phyloP scores from a whole-genome alignment of 176 grass and related monocot species.

The Themeda triandra region DNA sequence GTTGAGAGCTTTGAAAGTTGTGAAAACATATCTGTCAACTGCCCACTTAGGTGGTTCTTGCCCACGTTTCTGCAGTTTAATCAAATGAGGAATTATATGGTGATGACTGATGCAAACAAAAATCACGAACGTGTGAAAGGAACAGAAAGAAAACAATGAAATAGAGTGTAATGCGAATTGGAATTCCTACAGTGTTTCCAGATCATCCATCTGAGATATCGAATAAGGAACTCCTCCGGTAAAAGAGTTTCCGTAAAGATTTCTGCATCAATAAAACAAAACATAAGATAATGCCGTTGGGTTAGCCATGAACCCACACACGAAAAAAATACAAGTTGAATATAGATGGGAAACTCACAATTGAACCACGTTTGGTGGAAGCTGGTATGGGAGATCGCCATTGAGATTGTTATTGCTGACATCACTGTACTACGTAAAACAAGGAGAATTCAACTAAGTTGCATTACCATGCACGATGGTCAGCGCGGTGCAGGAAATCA shows the following conservation, averaged over 20 bases:
- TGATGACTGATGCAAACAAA: neutral
- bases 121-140: neutral
- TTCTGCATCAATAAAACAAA: slow-evolving; percentile 37
- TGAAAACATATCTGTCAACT: slow-evolving; percentile 89
- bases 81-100: neutral
- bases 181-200: slow-evolving; percentile 69
- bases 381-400: slow-evolving; percentile 82
- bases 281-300: neutral
- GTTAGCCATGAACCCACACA: neutral
- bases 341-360: slow-evolving; percentile 55
- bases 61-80: slow-evolving; percentile 61
- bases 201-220: slow-evolving; percentile 85
- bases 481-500: slow-evolving; percentile 10
- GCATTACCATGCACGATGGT: slow-evolving; percentile 31
- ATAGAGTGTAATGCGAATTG: neutral
- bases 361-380: slow-evolving; percentile 78
- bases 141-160: neutral
- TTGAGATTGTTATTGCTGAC: slow-evolving; percentile 91
- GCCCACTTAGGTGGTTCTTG: slow-evolving; percentile 71
- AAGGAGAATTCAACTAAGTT: slow-evolving; percentile 64
- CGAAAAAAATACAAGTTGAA: slow-evolving; percentile 4
- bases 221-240: slow-evolving; percentile 81
- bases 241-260: slow-evolving; percentile 77
- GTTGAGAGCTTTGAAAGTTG: slow-evolving; percentile 65
- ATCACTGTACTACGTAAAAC: slow-evolving; percentile 88